Evolutionary conservation across 1,139 yeast species (phyloP).

Genomic region (Candida sanyaensis): DNA sequence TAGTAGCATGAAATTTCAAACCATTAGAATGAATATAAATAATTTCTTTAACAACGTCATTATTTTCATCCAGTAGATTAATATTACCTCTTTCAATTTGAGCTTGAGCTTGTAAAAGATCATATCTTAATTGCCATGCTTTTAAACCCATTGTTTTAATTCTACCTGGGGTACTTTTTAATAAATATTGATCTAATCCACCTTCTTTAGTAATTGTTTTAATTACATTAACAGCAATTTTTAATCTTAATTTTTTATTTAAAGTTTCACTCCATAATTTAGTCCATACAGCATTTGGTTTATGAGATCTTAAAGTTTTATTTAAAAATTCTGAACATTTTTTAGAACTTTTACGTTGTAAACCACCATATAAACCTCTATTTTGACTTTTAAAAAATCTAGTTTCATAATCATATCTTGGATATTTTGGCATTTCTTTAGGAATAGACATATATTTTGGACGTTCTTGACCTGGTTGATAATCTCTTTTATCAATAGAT

Average conservation of each 20-base stretch:
- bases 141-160: conserved; percentile 87
- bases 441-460: conserved; percentile 46
- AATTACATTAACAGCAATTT: conserved; percentile 79
- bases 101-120: conserved; percentile 50
- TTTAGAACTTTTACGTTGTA: conserved; percentile 76
- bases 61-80: conserved; percentile 16
- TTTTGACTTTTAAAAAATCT: conserved; percentile 79
- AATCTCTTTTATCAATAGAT: conserved; percentile 36
- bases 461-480: conserved; percentile 39
- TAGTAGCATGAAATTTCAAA: conserved; percentile 58
- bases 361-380: conserved; percentile 88
- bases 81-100: conserved; percentile 17
- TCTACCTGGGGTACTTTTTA: conserved; percentile 86
- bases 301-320: conserved; percentile 75
- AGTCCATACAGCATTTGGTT: conserved; percentile 77
- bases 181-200: conserved; percentile 84
- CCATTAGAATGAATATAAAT: conserved; percentile 53
- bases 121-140: conserved; percentile 88
- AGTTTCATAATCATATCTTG: conserved; percentile 83
- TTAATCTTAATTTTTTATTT: conserved; percentile 53
- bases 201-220: conserved; percentile 90
- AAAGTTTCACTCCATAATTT: conserved; percentile 84
- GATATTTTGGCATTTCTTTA: conserved; percentile 49
- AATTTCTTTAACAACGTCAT: conserved; percentile 39
- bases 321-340: conserved; percentile 74